Conservation (phyloP, 176 grass and related monocot genomes). For the Ampelocalamus luodianensis region DNA sequence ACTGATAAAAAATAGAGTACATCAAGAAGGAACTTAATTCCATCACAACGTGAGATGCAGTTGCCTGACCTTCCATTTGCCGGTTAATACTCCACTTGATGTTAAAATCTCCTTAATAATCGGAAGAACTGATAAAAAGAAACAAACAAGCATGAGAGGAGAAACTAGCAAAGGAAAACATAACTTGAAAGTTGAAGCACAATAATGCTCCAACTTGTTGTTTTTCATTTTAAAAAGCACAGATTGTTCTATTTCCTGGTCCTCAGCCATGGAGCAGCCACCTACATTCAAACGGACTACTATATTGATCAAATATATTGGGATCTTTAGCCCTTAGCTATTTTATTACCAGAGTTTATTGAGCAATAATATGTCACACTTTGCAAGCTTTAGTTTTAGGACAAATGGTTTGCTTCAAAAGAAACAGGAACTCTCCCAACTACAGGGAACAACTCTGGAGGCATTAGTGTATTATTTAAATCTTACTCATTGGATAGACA, state of each 20-base stretch:
- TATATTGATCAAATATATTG: background rate
- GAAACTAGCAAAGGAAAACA: background rate
- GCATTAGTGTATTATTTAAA: background rate
- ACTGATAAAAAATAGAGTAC: slow-evolving; percentile 20
- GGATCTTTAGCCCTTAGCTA: background rate
- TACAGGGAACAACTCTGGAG: background rate
- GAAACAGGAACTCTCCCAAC: background rate
- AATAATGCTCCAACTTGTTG: background rate
- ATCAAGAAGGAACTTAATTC: slow-evolving; percentile 12
- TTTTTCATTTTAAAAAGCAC: background rate
- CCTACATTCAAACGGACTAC: background rate
- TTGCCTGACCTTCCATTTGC: slow-evolving; percentile 79
- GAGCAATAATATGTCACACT: background rate
- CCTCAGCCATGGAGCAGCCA: background rate
- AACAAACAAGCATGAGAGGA: slow-evolving; percentile 34
- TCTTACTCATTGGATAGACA: background rate
- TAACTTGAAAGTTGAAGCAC: background rate
- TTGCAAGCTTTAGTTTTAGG: background rate
- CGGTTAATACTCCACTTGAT: slow-evolving; percentile 62
- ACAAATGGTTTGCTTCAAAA: background rate
- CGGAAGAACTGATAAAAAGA: slow-evolving; percentile 60
- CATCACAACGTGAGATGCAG: background rate
- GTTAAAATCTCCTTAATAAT: slow-evolving; percentile 81
- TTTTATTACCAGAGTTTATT: background rate
- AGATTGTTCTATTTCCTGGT: background rate